These are phyloP conservation scores for Trametes punicea DNA, from an alignment of 768 basidiomycete genomes.

Conservation along the genomic window DNA sequence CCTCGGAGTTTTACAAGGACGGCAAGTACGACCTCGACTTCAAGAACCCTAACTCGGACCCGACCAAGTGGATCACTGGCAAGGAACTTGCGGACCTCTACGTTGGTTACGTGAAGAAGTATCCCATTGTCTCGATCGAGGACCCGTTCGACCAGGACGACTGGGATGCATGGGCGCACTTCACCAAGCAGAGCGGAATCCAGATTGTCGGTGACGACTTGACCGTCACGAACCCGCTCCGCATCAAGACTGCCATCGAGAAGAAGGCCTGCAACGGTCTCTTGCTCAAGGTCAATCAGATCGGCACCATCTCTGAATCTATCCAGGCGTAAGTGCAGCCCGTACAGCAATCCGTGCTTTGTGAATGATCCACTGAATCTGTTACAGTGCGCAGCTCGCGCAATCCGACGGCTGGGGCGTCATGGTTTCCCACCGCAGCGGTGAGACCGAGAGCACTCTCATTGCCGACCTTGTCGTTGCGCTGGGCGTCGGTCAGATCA, in stretches of 20 bases:
- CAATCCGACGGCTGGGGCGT: slow-evolving; percentile 98
- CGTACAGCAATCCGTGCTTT: background rate
- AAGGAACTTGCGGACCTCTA: slow-evolving; percentile 91
- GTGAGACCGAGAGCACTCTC: slow-evolving; percentile 96
- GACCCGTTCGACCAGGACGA: slow-evolving; percentile 99
- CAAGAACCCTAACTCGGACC: slow-evolving; percentile 99
- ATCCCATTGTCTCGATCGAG: slow-evolving; percentile 94
- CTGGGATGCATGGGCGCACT: slow-evolving; percentile 97
- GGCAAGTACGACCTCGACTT: slow-evolving; percentile 99
- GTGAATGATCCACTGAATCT: background rate
- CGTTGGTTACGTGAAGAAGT: slow-evolving; percentile 80
- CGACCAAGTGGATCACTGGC: slow-evolving; percentile 93
- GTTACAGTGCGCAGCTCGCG: slow-evolving; percentile 70
- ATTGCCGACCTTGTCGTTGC: slow-evolving; percentile 96
- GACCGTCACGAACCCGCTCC: slow-evolving; percentile 94
- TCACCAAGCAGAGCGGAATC: slow-evolving; percentile 74
- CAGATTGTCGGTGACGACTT: slow-evolving; percentile 96
- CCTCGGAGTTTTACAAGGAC: slow-evolving; percentile 99
- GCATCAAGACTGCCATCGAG: slow-evolving; percentile 98
- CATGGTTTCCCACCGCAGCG: slow-evolving; percentile 99
- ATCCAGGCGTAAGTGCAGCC: slow-evolving; percentile 85
- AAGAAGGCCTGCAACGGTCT: slow-evolving; percentile 99
- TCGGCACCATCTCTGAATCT: slow-evolving; percentile 97
- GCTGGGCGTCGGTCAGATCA: slow-evolving; percentile 91
- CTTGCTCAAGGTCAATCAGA: slow-evolving; percentile 99